Base-by-base conservation (phyloP, 129 eudicot species). In the Flaveria brownii region DNA sequence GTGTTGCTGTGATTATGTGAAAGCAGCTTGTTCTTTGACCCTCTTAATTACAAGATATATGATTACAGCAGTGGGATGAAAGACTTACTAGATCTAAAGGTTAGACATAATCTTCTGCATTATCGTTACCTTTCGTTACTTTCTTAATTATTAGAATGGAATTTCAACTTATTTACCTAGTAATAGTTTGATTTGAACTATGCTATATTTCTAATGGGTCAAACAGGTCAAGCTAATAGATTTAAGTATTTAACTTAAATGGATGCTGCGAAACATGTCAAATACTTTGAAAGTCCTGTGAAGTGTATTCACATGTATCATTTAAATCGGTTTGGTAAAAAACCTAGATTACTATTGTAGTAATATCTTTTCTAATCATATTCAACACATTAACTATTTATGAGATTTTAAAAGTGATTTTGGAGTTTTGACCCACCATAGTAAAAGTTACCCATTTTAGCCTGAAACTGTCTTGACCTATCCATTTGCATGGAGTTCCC, bases 1-100 rank as follows among this genome's bases (percentile, higher is more conserved):
- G 23, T 50, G 30, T 72, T 76, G 63, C 68, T 70, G 2, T 75
- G 47, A 28, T 73, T 78, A 71, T 77, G 78, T 83, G 73, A 84
- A 73, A 79, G 79, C 99, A 95, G 99, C 84, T 81, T 95, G 77
- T 91, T 91, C 81, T 95, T 76, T 80, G 96, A 95, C 82, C 99
- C 99, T 79, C 86, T 87, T 74, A 83, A 49, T 39, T 80, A 86
- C 66, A 84, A 69, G 78, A 85, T 91, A 26, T 91, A 81, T 74
- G 99, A 95, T 75, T 95, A 89, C 80, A 77, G 81, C 57, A 82
- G 81, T 78, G 97, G 88, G 73, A 78, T 95, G 85, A 63, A 47
- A 79, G 99, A 95, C 77, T 66, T 95, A 80, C 75, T 49, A 64
- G 88, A 86, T 14, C 72, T 76, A 70, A 89, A 95, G 96, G 99